Evolutionary conservation across 2,329 filamentous ascomycete species (phyloP).

Genomic region (Claviceps sorghi): DNA sequence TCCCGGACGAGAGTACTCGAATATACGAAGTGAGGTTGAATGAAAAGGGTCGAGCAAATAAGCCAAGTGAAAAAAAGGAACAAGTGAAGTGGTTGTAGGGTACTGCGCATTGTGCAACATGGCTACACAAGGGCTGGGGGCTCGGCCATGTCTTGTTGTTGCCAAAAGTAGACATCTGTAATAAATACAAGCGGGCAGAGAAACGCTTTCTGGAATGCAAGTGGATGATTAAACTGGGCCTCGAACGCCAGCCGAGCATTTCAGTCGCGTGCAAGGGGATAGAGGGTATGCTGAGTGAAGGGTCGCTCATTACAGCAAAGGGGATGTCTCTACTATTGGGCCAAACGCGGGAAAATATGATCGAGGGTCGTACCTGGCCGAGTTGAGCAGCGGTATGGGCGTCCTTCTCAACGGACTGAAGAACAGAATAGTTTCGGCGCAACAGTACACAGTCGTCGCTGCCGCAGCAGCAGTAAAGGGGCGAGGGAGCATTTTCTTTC

Average conservation of each 20-base stretch:
- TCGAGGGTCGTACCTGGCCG: constrained; percentile 60
- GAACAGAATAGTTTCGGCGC: constrained; percentile 60
- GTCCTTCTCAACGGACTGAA: constrained; percentile 75
- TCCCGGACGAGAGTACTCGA: not conserved
- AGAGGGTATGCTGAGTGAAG: not conserved
- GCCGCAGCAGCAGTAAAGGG: constrained; percentile 70
- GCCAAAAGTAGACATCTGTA: not conserved
- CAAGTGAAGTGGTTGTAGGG: too few relatives aligned
- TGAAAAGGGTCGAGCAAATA: not conserved
- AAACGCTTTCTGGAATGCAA: constrained; percentile 3
- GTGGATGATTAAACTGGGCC: not conserved
- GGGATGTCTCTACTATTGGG: not conserved
- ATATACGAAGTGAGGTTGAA: not conserved
- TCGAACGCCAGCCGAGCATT: not conserved
- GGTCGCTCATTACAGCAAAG: not conserved
- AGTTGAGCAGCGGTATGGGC: constrained; percentile 74
- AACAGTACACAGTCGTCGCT: constrained; percentile 64
- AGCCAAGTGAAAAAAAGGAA: not conserved
- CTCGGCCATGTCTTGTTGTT: not conserved
- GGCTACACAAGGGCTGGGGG: not conserved
- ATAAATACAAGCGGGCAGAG: not conserved
- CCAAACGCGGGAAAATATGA: not conserved
- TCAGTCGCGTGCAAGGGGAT: not conserved
- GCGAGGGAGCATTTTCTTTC: constrained; percentile 14
- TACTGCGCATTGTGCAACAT: not conserved